Percentiles rank a stretch among this genome's conserved stretches.
phyloP scores from a whole-genome alignment of 1,284 basidiomycete species.

The Boletus smithii region DNA sequence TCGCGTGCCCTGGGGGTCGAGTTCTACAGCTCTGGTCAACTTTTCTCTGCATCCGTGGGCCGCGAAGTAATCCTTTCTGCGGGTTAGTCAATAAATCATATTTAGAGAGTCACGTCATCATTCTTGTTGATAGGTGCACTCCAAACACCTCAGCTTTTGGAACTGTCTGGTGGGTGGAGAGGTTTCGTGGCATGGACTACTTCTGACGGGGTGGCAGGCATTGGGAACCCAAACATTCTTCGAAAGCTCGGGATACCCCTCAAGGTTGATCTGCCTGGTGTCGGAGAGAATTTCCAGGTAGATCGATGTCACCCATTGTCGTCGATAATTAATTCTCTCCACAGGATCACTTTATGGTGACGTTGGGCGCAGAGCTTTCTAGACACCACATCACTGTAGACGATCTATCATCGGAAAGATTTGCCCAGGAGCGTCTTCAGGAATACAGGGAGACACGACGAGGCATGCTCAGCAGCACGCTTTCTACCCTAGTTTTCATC shows the following conservation, averaged over 20 bases:
- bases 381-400: constrained; percentile 12
- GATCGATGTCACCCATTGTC: background rate
- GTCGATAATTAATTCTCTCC: background rate
- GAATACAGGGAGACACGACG: constrained; percentile 13
- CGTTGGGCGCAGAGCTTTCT: constrained; percentile 15
- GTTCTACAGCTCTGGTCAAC: constrained; percentile 12
- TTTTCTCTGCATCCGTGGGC: constrained; percentile 8
- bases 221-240: constrained; percentile 15
- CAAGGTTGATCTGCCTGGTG: constrained; percentile 29
- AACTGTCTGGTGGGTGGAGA: constrained; percentile 28
- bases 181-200: too few relatives aligned
- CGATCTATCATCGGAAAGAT: constrained; percentile 12
- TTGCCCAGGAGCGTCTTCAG: constrained; percentile 5
- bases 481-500: constrained; percentile 18
- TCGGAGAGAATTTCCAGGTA: constrained; percentile 35
- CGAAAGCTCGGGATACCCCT: constrained; percentile 20
- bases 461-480: constrained; percentile 17
- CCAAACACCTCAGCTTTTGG: constrained; percentile 33
- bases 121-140: constrained; percentile 12
- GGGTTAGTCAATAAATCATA: constrained; percentile 1
- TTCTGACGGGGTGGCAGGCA: constrained; percentile 9
- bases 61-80: constrained; percentile 31
- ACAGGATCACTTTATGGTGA: constrained; percentile 16
- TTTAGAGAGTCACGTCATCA: background rate
- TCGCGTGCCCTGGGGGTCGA: constrained; percentile 13